Evolutionary conservation across 768 basidiomycete species (phyloP), one percentile per base, ranked within the genome.

Genomic region (Pisolithus marmoratus): DNA sequence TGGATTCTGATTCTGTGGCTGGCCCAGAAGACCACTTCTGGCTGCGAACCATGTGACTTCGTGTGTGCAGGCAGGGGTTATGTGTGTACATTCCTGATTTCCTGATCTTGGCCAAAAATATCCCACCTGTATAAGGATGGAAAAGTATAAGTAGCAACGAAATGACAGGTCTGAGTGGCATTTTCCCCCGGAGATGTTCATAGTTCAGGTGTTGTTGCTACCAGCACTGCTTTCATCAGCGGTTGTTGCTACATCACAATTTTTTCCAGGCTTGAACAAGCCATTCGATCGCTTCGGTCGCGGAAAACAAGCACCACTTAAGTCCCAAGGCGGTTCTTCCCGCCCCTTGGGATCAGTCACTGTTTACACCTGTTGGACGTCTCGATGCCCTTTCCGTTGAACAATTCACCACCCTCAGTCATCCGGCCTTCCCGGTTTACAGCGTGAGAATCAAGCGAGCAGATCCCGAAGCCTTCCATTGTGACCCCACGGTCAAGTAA

Each of bases 351-450:
- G 38, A 38, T 17, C 38, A 20, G 38, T n/a, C 17, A 5, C 6
- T 17, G 26, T 71, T 74, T 56, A 63, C 60, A 1, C 70, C 72
- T 2, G 29, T 68, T 0, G 73, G 66, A 43, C 58, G 68, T 19
- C 51, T 72, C n/a, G 48, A 52, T 20, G 29, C 49, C 14, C 60
- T 68, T 17, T 67, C 69, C 5, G 59, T 58, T 22, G 54, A 63
- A 3, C 53, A 55, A 19, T 80, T 74, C 60, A 71, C 71, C 4
- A 64, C 64, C 5, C 51, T 80, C 31, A 51, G 56, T 17, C 77
- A 80, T 45, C 76, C 75, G 2, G 56, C 60, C 31, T 80, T 78
- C 51, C 78, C 78, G 2, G 60, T 63, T 9, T 58, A 80, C 58
- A 65, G 60, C 27, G 74, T 73, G 26, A 68, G 74, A 49, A 67